These are phyloP conservation scores for Entoloma clypeatum DNA, from an alignment of 1,284 basidiomycete genomes.

Conservation along the genomic window DNA sequence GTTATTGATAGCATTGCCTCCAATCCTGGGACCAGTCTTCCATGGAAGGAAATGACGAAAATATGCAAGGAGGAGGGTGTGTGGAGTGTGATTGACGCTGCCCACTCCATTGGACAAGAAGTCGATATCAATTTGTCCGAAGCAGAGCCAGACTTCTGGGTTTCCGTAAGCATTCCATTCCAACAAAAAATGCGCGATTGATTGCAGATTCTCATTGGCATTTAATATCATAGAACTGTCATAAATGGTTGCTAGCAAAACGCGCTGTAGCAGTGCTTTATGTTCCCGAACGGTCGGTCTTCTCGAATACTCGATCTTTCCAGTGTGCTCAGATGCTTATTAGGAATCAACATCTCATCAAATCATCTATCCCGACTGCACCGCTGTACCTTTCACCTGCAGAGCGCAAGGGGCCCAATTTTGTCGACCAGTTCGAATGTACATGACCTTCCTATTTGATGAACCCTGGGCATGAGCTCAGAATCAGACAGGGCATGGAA, in stretches of 20 bases:
- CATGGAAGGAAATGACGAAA: constrained; percentile 76
- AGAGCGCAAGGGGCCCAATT: constrained; percentile 39
- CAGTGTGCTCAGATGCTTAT: not conserved
- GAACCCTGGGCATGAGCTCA: not conserved
- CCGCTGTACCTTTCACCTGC: constrained; percentile 48
- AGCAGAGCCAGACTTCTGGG: constrained; percentile 74
- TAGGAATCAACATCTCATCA: constrained; percentile 78
- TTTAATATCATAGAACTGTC: constrained; percentile 59
- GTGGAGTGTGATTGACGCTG: constrained; percentile 76
- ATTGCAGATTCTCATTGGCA: not conserved
- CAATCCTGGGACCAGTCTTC: constrained; percentile 67
- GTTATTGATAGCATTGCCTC: constrained; percentile 75
- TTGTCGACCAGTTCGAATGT: constrained; percentile 63
- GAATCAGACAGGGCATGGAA: constrained; percentile 59
- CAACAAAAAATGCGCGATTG: too few relatives aligned
- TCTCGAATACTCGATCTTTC: not conserved
- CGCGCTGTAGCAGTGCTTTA: constrained; percentile 74
- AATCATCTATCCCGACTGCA: constrained; percentile 73
- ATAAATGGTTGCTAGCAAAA: constrained; percentile 83
- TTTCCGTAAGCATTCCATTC: constrained; percentile 61
- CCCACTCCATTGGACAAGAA: constrained; percentile 78
- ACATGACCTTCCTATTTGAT: constrained; percentile 4
- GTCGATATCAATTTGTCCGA: constrained; percentile 56
- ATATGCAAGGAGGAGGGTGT: constrained; percentile 67
- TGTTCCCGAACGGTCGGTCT: constrained; percentile 66